A percentile compares a stretch with the other conserved stretches of the same genome.
Evolutionary conservation across 208 protist genomes (phyloP).

Genomic region (Crithidia expoeki): DNA sequence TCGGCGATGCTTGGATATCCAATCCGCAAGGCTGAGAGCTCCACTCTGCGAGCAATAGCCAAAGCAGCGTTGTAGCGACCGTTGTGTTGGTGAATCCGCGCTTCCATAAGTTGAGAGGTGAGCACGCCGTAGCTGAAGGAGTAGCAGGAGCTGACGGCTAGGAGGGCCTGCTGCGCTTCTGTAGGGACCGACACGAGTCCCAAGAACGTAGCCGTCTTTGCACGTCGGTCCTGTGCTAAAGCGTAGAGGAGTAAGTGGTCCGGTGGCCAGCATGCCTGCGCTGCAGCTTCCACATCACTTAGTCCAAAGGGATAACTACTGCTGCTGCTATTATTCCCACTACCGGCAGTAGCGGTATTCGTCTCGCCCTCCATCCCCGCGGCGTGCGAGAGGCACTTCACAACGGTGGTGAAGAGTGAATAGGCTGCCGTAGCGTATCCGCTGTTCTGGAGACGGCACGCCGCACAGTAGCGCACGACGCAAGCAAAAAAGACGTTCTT

Average conservation of each 20-base stretch:
- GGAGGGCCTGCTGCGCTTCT: conserved; percentile 34
- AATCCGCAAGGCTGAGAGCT: conserved; percentile 42
- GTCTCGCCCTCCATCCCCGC: conserved; percentile 3
- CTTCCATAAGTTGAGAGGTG: conserved; percentile 55
- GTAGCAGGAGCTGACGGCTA: conserved; percentile 44
- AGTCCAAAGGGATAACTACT: background rate
- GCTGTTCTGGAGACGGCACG: conserved; percentile 39
- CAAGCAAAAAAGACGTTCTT: conserved; percentile 56
- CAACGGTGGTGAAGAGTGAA: conserved; percentile 48
- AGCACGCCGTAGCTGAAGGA: conserved; percentile 74
- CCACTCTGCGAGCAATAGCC: conserved; percentile 28
- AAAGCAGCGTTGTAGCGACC: conserved; percentile 45
- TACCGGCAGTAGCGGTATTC: background rate
- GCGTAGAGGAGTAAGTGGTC: conserved; percentile 75
- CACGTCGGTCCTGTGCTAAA: conserved; percentile 58
- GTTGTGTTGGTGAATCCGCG: conserved; percentile 38
- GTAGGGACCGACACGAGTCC: conserved; percentile 39
- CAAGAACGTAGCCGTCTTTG: conserved; percentile 61
- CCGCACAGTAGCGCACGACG: conserved; percentile 54
- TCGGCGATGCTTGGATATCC: conserved; percentile 39
- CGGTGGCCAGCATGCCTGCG: conserved; percentile 53
- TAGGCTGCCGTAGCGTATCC: conserved; percentile 72
- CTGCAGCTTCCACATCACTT: background rate
- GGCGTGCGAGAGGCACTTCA: conserved; percentile 27
- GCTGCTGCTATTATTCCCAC: background rate